Conservation (phyloP, 805 yeast genomes). For the Starmerella apicola region DNA sequence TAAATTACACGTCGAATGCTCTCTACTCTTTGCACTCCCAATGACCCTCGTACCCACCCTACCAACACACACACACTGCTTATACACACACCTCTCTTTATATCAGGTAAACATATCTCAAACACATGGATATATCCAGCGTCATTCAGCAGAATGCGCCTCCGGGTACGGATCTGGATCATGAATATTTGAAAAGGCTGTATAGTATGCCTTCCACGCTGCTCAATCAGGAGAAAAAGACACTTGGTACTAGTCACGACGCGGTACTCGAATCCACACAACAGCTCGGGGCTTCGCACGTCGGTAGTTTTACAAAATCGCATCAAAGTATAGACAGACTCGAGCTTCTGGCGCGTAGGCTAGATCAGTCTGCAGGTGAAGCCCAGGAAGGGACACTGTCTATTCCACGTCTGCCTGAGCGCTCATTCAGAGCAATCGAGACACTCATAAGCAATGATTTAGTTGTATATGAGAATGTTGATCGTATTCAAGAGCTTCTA, state of each 20-base stretch:
- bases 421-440: slow-evolving; percentile 14
- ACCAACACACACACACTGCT: too few species aligned
- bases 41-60: too few species aligned
- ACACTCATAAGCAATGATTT: slow-evolving; percentile 33
- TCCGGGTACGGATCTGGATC: slow-evolving; percentile 3
- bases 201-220: slow-evolving; percentile 15
- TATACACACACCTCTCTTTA: too few species aligned
- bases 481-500: slow-evolving; percentile 59
- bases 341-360: slow-evolving; percentile 4
- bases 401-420: slow-evolving; percentile 17
- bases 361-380: slow-evolving; percentile 5
- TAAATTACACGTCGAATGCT: too few species aligned
- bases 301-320: slow-evolving; percentile 12
- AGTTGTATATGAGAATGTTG: slow-evolving; percentile 38
- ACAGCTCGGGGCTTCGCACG: slow-evolving; percentile 12
- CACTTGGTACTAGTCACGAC: slow-evolving; percentile 6
- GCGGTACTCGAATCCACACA: slow-evolving; percentile 4
- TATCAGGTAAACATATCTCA: too few species aligned
- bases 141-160: not conserved
- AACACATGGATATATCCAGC: not conserved
- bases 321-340: slow-evolving; percentile 11
- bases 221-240: slow-evolving; percentile 12
- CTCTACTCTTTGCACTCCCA: too few species aligned
- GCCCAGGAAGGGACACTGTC: slow-evolving; percentile 16
- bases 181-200: slow-evolving; percentile 15